A percentile compares a stretch with the other conserved stretches of the same genome.
These are phyloP conservation scores for Balansia obtecta DNA, from an alignment of 2,329 filamentous ascomycete species.

Conservation along the genomic window DNA sequence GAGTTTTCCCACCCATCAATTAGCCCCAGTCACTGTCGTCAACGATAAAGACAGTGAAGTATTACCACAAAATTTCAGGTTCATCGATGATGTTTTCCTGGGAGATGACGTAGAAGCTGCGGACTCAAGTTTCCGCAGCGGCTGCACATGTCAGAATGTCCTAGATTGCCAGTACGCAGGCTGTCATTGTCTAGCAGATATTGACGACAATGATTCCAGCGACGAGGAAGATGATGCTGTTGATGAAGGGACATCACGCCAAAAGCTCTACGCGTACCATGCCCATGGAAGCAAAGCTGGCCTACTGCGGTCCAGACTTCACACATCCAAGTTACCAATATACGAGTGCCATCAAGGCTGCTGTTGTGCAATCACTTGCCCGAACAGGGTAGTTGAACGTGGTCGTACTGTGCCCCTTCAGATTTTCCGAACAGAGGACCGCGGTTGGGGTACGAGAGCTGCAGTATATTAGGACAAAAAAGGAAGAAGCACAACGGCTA, in stretches of 20 bases:
- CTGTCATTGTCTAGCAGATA: slow-evolving; percentile 59
- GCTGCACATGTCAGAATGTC: slow-evolving; percentile 53
- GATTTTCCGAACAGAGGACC: slow-evolving; percentile 60
- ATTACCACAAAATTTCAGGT: slow-evolving; percentile 53
- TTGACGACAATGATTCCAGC: slow-evolving; percentile 21
- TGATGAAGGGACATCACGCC: slow-evolving; percentile 12
- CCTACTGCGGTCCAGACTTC: slow-evolving; percentile 36
- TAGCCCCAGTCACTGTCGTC: slow-evolving; percentile 46
- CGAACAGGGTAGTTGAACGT: slow-evolving; percentile 65
- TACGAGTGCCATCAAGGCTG: slow-evolving; percentile 73
- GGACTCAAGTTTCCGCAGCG: slow-evolving; percentile 50
- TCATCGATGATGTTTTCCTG: slow-evolving; percentile 51
- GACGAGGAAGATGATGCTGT: slow-evolving; percentile 25
- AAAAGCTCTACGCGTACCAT: slow-evolving; percentile 50
- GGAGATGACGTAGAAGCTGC: slow-evolving; percentile 46
- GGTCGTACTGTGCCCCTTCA: slow-evolving; percentile 59
- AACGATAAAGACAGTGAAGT: slow-evolving; percentile 47
- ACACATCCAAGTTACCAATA: slow-evolving; percentile 48
- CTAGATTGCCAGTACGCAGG: slow-evolving; percentile 53
- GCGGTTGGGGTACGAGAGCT: slow-evolving; percentile 55
- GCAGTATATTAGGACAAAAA: not conserved
- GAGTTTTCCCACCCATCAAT: slow-evolving; percentile 34
- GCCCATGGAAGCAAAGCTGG: slow-evolving; percentile 38
- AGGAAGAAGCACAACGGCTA: not conserved
- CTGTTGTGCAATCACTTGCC: slow-evolving; percentile 49